Conservation (phyloP, 768 basidiomycete species). For the Hemileccinum rubropunctum region DNA sequence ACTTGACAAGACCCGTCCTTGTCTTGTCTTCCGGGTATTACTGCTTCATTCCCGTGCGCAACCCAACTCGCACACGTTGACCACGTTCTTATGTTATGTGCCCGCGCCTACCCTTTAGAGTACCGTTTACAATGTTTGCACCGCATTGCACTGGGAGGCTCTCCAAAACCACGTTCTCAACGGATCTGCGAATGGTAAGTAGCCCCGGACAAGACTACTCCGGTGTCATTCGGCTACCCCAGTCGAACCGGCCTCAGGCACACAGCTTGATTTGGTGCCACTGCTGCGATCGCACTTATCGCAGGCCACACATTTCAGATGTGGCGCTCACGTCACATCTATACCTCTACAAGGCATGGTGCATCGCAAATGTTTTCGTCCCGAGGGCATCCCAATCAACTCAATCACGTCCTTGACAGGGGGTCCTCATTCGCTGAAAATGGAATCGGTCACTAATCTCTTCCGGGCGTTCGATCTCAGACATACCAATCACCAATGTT, state of each 20-base stretch:
- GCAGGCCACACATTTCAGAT: too few species aligned
- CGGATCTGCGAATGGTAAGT: not conserved
- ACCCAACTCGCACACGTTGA: too few species aligned
- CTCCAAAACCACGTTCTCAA: slow-evolving; percentile 1
- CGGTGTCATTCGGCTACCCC: not conserved
- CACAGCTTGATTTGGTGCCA: too few species aligned
- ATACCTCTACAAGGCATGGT: slow-evolving; percentile 11
- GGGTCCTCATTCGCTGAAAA: slow-evolving; percentile 20
- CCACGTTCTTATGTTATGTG: not conserved
- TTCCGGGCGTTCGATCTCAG: not conserved
- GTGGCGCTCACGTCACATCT: too few species aligned
- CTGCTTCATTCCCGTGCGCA: too few species aligned
- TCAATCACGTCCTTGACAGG: slow-evolving; percentile 11
- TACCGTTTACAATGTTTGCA: not conserved
- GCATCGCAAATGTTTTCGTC: slow-evolving; percentile 1
- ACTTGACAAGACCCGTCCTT: too few species aligned
- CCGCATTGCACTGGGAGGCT: not conserved
- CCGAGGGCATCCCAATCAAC: slow-evolving; percentile 7
- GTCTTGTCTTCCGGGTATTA: too few species aligned
- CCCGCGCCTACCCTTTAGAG: not conserved
- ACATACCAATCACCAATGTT: slow-evolving; percentile 14
- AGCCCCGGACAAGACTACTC: not conserved
- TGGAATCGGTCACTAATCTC: not conserved
- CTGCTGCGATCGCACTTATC: too few species aligned
- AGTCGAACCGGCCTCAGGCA: not conserved